phyloP scores from a whole-genome alignment of 148 eudicot species.

The Cornus suecica region DNA sequence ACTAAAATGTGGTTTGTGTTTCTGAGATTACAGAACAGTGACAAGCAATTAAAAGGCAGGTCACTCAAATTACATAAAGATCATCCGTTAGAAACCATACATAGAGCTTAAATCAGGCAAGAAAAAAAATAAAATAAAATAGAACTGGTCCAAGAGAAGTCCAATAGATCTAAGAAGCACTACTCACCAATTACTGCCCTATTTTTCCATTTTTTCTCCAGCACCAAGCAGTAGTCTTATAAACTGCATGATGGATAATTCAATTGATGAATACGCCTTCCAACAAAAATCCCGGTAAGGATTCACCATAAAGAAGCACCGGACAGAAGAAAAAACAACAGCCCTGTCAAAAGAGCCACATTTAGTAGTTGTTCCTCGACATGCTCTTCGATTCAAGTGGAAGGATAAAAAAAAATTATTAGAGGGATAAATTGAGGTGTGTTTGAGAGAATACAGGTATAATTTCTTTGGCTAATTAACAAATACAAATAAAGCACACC shows the following conservation, averaged over 20 bases:
- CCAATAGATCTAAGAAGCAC: not conserved
- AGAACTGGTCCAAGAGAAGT: not conserved
- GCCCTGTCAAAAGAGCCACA: not conserved
- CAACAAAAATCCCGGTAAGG: constrained; percentile 16
- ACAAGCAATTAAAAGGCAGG: not conserved
- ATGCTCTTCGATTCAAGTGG: not conserved
- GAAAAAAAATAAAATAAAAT: not conserved
- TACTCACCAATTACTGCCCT: not conserved
- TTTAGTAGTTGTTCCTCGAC: not conserved
- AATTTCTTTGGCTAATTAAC: no score
- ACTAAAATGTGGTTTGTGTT: no score
- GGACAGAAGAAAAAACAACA: constrained; percentile 4
- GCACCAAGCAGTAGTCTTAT: constrained; percentile 1
- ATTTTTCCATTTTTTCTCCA: not conserved
- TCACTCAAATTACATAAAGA: not conserved
- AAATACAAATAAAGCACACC: no score
- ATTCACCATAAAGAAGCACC: constrained; percentile 18
- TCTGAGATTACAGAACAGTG: no score
- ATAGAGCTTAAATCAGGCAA: not conserved
- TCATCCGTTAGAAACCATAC: not conserved
- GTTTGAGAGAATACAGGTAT: not conserved
- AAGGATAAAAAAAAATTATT: not conserved
- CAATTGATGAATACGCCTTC: constrained; percentile 9
- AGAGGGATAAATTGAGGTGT: not conserved
- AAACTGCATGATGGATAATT: constrained; percentile 4